Percentiles rank a stretch among this genome's conserved stretches.
phyloP scores from a whole-genome alignment of 2,329 filamentous ascomycete genomes.

The Talaromyces funiculosus region DNA sequence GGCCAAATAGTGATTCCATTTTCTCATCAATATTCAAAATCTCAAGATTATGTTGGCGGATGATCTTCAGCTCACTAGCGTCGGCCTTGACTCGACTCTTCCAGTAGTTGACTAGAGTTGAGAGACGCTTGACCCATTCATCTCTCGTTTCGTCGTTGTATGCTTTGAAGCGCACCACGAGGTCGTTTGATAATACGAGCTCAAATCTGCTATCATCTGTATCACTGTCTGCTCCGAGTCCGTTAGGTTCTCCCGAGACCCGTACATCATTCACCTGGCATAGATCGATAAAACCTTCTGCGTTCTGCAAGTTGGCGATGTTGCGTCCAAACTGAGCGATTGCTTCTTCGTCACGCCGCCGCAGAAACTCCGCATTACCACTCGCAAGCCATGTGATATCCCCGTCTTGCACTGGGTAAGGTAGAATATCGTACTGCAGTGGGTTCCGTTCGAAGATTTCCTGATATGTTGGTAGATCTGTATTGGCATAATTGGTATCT shows the following conservation, averaged over 20 bases:
- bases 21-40: slow-evolving; percentile 60
- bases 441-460: slow-evolving; percentile 55
- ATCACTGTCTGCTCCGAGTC: slow-evolving; percentile 31
- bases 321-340: slow-evolving; percentile 55
- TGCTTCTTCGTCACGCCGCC: slow-evolving; percentile 53
- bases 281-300: slow-evolving; percentile 62
- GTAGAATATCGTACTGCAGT: slow-evolving; percentile 56
- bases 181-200: slow-evolving; percentile 55
- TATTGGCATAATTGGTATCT: slow-evolving; percentile 41
- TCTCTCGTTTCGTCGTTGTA: slow-evolving; percentile 53
- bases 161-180: slow-evolving; percentile 56
- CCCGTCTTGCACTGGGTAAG: slow-evolving; percentile 52
- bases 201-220: slow-evolving; percentile 58
- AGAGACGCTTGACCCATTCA: slow-evolving; percentile 58
- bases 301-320: slow-evolving; percentile 51
- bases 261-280: slow-evolving; percentile 54
- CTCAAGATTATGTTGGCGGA: slow-evolving; percentile 54
- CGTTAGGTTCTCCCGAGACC: slow-evolving; percentile 20
- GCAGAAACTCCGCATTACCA: slow-evolving; percentile 42
- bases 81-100: slow-evolving; percentile 52
- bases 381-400: slow-evolving; percentile 53
- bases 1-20: slow-evolving; percentile 59
- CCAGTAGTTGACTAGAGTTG: slow-evolving; percentile 57
- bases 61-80: slow-evolving; percentile 51
- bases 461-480: slow-evolving; percentile 48